Evolutionary conservation across 148 eudicot genomes (phyloP).

Genomic region (Camellia japonica): DNA sequence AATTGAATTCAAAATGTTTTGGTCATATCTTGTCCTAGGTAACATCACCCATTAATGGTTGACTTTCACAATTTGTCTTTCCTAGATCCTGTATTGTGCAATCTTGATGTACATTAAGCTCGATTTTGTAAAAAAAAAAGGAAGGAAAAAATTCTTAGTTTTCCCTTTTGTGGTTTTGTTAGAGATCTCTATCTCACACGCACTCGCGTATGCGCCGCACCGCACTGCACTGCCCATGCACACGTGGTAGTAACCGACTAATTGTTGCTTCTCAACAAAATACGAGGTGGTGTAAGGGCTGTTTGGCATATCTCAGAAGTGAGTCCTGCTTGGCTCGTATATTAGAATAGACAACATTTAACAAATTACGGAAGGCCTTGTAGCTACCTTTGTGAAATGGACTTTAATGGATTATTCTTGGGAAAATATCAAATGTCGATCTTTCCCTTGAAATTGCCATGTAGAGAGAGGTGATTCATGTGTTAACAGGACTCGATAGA

Average conservation of each 20-base stretch:
- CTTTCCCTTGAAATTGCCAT: too few relatives aligned
- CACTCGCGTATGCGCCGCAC: background rate
- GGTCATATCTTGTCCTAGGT: slow-evolving; percentile 12
- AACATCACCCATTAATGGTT: slow-evolving; percentile 17
- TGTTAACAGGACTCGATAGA: too few relatives aligned
- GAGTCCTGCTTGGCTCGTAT: background rate
- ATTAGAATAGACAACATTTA: background rate
- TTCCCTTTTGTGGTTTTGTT: background rate
- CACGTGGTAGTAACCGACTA: background rate
- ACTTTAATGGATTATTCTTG: background rate
- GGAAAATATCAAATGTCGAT: too few relatives aligned
- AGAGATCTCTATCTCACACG: background rate
- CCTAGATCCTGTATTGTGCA: slow-evolving; percentile 9
- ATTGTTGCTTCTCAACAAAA: background rate
- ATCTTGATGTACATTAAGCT: background rate
- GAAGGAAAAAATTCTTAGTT: too few relatives aligned
- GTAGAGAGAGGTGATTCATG: too few relatives aligned
- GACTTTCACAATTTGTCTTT: slow-evolving; percentile 16
- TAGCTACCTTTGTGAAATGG: background rate
- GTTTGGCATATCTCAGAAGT: background rate
- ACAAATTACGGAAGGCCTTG: background rate
- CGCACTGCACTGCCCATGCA: background rate
- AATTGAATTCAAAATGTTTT: slow-evolving; percentile 6
- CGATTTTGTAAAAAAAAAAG: background rate
- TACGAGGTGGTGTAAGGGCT: background rate